Base-by-base conservation (phyloP, 2,329 filamentous ascomycete genomes). In the Pseudocercospora fijiensis region DNA sequence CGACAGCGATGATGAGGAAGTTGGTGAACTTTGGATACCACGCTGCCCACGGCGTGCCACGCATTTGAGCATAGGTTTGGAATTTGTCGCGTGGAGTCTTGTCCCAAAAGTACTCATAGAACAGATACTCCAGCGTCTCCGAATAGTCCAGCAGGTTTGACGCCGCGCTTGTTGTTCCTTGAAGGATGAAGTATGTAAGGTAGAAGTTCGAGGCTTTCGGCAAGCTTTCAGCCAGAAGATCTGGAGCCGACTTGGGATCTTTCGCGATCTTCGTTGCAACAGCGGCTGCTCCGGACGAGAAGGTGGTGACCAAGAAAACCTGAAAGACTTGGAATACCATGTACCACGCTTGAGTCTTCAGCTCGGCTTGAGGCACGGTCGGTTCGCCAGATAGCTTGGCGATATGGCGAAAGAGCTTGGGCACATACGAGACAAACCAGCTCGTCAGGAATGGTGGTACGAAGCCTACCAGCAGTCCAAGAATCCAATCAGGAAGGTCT, bases 11-110 rank as follows among this genome's bases (percentile, higher is more conserved):
- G 43, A 78, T 72, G 13, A 76, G 65, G 64, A 83, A 73, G 62
- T 81, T 82, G 58, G 76, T 76, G 74, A 78, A 82, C 62, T 81
- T 80, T 13, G 81, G 80, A 64, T 76, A 81, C 65, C 79, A 79
- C 7, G 78, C 76, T 4, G 78, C 80, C 77, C 79, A 82, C 3
- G 75, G 74, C 0, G 80, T 78, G 8, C 76, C 77, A 16, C 78
- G 75, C 61, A 83, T 76, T 56, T 76, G 76, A 27, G 76, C 76
- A 57, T 79, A 78, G 7, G 77, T 78, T 27, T 78, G 73, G 70
- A 79, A 82, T 57, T 80, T 77, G 73, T 81, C 78, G 24, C 81
- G 77, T 20, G 80, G 80, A 0, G 79, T 81, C 72, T 79, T 80
- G 61, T 75, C 71, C 68, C 70, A 72, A 61, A 72, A 71, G 58